A percentile compares a stretch with the other conserved stretches of the same genome.
Evolutionary conservation across 2,329 filamentous ascomycete genomes (phyloP).

Genomic region (Fusarium buharicum): DNA sequence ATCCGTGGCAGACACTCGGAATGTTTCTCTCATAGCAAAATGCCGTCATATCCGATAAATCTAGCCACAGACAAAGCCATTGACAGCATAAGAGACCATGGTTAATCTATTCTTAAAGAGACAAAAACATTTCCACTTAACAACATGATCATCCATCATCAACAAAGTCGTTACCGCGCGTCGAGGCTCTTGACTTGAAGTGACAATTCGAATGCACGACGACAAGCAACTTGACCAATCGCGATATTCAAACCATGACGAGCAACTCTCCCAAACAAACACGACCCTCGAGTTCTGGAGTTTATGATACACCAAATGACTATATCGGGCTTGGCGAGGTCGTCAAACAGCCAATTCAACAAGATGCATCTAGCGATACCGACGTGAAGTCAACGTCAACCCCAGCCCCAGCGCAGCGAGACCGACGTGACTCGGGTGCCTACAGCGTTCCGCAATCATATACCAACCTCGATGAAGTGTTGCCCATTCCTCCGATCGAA

Average conservation of each 20-base stretch:
- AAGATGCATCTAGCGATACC: neutral
- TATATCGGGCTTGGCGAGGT: constrained; percentile 6
- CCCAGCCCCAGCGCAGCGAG: neutral
- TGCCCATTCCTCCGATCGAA: constrained; percentile 16
- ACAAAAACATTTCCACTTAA: neutral
- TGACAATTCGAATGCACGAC: neutral
- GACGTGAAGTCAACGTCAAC: neutral
- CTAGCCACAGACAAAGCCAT: constrained; percentile 20
- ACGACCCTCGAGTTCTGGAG: constrained; percentile 2
- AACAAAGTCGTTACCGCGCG: neutral
- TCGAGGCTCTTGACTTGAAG: constrained; percentile 3
- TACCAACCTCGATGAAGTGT: constrained; percentile 56
- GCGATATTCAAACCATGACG: constrained; percentile 12
- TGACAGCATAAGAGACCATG: constrained; percentile 13
- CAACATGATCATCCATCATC: constrained; percentile 10
- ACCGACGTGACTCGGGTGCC: constrained; percentile 23
- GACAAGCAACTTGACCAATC: neutral
- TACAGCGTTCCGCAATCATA: constrained; percentile 50
- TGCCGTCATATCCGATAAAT: constrained; percentile 43
- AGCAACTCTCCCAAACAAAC: neutral
- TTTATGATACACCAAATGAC: constrained; percentile 3
- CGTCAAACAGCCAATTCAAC: neutral
- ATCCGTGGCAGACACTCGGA: constrained; percentile 32
- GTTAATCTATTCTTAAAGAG: constrained; percentile 4
- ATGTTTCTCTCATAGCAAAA: constrained; percentile 10